Evolutionary conservation across 768 basidiomycete genomes (phyloP).

Genomic region (Hygrocybe punicea): DNA sequence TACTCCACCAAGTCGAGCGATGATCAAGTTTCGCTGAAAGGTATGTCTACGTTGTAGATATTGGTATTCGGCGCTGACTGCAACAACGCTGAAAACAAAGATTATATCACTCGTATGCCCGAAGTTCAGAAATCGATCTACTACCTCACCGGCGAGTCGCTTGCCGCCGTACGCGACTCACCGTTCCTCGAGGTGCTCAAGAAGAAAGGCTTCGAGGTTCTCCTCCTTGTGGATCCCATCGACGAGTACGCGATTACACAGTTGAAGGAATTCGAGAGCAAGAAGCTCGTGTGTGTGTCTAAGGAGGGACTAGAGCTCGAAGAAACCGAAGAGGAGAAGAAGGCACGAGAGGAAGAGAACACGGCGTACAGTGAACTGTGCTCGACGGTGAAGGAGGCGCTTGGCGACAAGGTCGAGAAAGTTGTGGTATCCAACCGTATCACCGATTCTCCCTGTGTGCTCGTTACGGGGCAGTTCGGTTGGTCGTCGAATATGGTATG

Average conservation of each 20-base stretch:
- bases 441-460: slow-evolving; percentile 91
- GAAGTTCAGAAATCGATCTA: slow-evolving; percentile 98
- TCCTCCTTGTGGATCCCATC: slow-evolving; percentile 97
- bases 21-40: slow-evolving; percentile 91
- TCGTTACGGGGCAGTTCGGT: slow-evolving; percentile 98
- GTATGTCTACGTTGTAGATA: slow-evolving; percentile 34
- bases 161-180: slow-evolving; percentile 85
- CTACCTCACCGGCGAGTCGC: slow-evolving; percentile 98
- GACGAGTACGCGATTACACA: slow-evolving; percentile 99
- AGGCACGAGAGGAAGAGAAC: slow-evolving; percentile 78
- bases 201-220: slow-evolving; percentile 98
- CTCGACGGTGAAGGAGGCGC: slow-evolving; percentile 94
- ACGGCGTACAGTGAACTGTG: slow-evolving; percentile 84
- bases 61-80: not conserved
- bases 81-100: slow-evolving; percentile 38
- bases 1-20: slow-evolving; percentile 91
- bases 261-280: slow-evolving; percentile 98
- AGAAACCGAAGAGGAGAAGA: slow-evolving; percentile 98
- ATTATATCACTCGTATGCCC: slow-evolving; percentile 99
- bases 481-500: slow-evolving; percentile 98
- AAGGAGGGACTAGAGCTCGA: slow-evolving; percentile 99
- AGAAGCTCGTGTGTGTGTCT: slow-evolving; percentile 96
- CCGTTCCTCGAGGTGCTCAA: slow-evolving; percentile 99
- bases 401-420: slow-evolving; percentile 99
- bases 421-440: slow-evolving; percentile 98